These are phyloP conservation scores for Phytopythium vexans DNA, from an alignment of 352 stramenopile genomes.

Conservation along the genomic window DNA sequence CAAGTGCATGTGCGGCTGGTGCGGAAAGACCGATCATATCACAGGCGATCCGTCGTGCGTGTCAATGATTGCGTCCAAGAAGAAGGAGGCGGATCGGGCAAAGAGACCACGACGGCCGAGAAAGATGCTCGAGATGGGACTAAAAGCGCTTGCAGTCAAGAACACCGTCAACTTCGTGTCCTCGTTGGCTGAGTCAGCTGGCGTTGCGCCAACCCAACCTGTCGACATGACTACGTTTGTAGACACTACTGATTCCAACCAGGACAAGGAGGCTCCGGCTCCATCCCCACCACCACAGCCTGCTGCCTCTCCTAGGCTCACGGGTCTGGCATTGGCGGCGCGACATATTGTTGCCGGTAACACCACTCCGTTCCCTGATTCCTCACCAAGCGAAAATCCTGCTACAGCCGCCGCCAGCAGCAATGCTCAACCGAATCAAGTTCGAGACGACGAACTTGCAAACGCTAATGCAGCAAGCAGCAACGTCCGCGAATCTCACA, in stretches of 20 bases:
- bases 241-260: no score
- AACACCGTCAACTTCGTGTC: conserved; percentile 45
- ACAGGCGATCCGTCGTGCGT: conserved; percentile 52
- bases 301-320: neutral
- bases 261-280: neutral
- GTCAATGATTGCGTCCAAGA: conserved; percentile 42
- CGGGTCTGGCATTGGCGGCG: neutral
- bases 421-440: neutral
- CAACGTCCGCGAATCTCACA: no score
- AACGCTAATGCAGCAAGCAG: neutral
- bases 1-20: conserved; percentile 81
- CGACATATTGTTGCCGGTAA: conserved; percentile 1
- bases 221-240: no score
- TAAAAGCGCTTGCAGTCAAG: conserved; percentile 40
- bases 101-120: conserved; percentile 37
- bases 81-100: conserved; percentile 52
- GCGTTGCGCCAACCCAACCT: neutral
- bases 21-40: conserved; percentile 66
- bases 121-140: conserved; percentile 18
- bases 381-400: neutral
- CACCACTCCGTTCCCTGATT: neutral
- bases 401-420: no score
- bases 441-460: neutral
- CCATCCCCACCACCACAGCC: neutral
- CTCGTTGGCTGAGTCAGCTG: conserved; percentile 14